phyloP scores from a whole-genome alignment of 2,329 filamentous ascomycete genomes.

The Sporothrix curviconia region DNA sequence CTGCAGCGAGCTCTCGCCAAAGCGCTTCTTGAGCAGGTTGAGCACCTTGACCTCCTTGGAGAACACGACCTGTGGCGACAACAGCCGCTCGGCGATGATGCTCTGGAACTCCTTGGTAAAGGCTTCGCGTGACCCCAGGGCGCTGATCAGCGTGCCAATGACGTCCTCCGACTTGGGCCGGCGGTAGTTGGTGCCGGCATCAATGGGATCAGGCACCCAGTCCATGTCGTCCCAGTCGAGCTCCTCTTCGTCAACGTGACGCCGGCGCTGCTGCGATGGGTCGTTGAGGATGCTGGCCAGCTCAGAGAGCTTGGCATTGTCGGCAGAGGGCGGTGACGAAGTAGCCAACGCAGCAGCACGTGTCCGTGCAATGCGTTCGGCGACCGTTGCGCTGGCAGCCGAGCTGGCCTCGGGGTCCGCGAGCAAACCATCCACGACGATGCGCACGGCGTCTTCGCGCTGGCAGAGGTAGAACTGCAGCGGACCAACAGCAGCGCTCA shows the following conservation, averaged over 20 bases:
- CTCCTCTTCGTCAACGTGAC: conserved; percentile 57
- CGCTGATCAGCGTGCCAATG: conserved; percentile 79
- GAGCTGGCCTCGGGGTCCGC: conserved; percentile 47
- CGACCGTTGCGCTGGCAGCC: not conserved
- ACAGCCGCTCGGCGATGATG: conserved; percentile 77
- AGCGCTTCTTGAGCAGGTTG: conserved; percentile 78
- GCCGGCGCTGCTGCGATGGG: conserved; percentile 46
- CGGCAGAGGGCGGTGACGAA: not conserved
- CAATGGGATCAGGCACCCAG: conserved; percentile 88
- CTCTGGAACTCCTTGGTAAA: conserved; percentile 93
- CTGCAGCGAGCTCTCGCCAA: conserved; percentile 79
- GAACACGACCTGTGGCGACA: conserved; percentile 61
- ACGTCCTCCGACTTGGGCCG: conserved; percentile 82
- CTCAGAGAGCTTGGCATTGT: conserved; percentile 51
- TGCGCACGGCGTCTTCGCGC: conserved; percentile 66
- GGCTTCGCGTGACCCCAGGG: conserved; percentile 81
- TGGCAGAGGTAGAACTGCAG: conserved; percentile 71
- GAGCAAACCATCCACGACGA: conserved; percentile 68
- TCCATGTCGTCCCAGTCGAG: conserved; percentile 88
- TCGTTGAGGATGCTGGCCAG: conserved; percentile 61
- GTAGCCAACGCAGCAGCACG: not conserved
- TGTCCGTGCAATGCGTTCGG: conserved; percentile 8
- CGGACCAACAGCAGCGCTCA: conserved; percentile 66
- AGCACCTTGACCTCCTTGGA: conserved; percentile 77
- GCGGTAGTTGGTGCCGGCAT: conserved; percentile 87